Base-by-base conservation (phyloP, 2,329 filamentous ascomycete species). In the Aspergillus sp. region DNA sequence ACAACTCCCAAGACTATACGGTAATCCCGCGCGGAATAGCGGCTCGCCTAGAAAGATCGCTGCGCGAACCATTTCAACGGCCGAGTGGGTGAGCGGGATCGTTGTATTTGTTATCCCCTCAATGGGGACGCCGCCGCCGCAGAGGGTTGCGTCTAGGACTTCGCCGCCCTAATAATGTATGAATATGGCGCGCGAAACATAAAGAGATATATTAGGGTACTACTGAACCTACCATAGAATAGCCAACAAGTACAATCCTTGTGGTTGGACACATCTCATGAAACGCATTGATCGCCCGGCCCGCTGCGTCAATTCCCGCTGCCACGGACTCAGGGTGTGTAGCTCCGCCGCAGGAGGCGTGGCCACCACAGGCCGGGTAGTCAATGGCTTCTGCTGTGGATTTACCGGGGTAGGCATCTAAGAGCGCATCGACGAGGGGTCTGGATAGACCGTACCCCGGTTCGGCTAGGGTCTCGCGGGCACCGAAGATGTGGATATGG, bases 361-460 rank as follows among this genome's bases (percentile, higher is more conserved):
- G 82, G 5, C 87, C 87, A 59, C 88, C 88, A 46, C 86, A 89
- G 2, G 88, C 88, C 43, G 89, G 85, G 67, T 87, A 87, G 43
- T 62, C 70, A 64, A 87, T 86, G n/a, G 85, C 81, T 63, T 86
- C 84, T 1, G 84, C 76, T 0, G 83, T 86, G 0, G 83, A 74
- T 0, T 7, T 28, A 4, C 83, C 84, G 0, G 82, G 68, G 64
- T 84, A 82, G 3, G 82, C 79, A 34, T 71, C 72, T 3, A 80
- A 72, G 46, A 87, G 79, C 57, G 80, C 73, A 65, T 86, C 80
- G 22, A 87, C 81, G 13, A 87, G 77, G 0, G 79, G 79, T 22
- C 76, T 75, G 2, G 70, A 82, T 74, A 47, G 84, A 8, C 85
- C 85, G 64, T 83, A 87, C 1, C 85, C 85, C 6, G 76, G 66